Evolutionary conservation across 805 yeast species (phyloP), one percentile per base, ranked within the genome.

Genomic region (Saccharomycopsis microspora): DNA sequence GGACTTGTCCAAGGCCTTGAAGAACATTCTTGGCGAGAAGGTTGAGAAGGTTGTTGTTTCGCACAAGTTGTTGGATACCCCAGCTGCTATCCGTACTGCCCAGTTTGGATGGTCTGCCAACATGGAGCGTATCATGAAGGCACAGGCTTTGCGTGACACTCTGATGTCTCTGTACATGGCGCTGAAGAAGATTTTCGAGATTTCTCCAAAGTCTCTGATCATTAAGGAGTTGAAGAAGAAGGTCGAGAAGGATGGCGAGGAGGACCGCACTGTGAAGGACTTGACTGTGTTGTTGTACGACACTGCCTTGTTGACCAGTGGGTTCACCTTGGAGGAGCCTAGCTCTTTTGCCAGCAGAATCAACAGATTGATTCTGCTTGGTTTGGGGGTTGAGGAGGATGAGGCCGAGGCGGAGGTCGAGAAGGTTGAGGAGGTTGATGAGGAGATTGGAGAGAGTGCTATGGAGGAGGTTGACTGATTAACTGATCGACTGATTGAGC

Each of bases 91-190:
- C 69, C 88, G 98, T 81, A 93, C 98, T 60, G 97, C 97, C 60
- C 97, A 93, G 77, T 93, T 93, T 70, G 98, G 99, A 70, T 93
- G 99, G 99, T 93, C 98, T 59, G 99, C 99, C 64, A 93, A 93
- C 80, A 93, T 93, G 98, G 99, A 93, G 79, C 90, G 98, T 84
- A 93, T 93, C 80, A 93, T 93, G 99, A 93, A 93, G 80, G 98
- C 98, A 55, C 99, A 93, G 78, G 98, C 99, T 61, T 76, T 93
- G 64, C 88, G 97, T 77, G 98, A 93, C 71, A 85, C 95, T 61
- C 78, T 95, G 60, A 93, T 93, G 98, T 88, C 97, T 39, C 80
- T 96, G 55, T 93, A 93, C 93, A 93, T 93, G 99, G 84, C 97
- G 43, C 93, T 98, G 49, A 93, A 93, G 88, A 93, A 93, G 83